Conservation (phyloP, 768 basidiomycete genomes). For the Chlorophyllum brunneum region DNA sequence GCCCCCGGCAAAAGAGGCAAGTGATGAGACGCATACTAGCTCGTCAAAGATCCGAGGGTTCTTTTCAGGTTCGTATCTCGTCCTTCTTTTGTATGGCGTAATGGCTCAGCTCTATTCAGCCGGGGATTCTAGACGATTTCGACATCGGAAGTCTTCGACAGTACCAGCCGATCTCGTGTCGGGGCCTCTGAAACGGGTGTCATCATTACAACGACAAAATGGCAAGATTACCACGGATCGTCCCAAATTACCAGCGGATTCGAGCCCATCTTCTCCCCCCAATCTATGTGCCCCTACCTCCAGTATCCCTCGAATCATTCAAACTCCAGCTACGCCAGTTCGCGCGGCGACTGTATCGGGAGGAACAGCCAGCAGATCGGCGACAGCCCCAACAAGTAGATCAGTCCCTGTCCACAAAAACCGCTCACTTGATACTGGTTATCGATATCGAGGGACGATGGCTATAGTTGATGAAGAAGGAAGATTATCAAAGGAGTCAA, state of each 20-base stretch:
- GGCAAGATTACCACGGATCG: conserved; percentile 17
- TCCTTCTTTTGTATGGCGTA: not conserved
- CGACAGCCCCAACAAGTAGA: not conserved
- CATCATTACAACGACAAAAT: conserved; percentile 24
- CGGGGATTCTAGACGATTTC: conserved; percentile 12
- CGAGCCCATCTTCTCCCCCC: conserved; percentile 2
- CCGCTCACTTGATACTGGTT: conserved; percentile 33
- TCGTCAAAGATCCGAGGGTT: conserved; percentile 28
- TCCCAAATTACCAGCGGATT: conserved; percentile 4
- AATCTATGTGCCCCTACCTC: not conserved
- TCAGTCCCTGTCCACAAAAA: conserved; percentile 14
- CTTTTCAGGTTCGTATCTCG: conserved; percentile 25
- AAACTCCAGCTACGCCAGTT: conserved; percentile 30
- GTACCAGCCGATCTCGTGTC: conserved; percentile 23
- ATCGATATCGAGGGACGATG: conserved; percentile 32
- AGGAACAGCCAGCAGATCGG: not conserved
- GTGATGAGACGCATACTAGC: not conserved
- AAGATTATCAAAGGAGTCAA: conserved; percentile 12
- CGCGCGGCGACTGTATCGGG: not conserved
- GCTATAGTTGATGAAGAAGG: conserved; percentile 35
- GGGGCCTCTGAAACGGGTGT: conserved; percentile 25
- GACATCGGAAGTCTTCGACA: conserved; percentile 15
- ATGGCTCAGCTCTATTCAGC: conserved; percentile 4
- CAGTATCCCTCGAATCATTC: conserved; percentile 25
- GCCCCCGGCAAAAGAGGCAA: not conserved